A percentile compares a stretch with the other conserved stretches of the same genome.
Conservation (phyloP, 177 flowering plant species). For the Tripterygium wilfordii region DNA sequence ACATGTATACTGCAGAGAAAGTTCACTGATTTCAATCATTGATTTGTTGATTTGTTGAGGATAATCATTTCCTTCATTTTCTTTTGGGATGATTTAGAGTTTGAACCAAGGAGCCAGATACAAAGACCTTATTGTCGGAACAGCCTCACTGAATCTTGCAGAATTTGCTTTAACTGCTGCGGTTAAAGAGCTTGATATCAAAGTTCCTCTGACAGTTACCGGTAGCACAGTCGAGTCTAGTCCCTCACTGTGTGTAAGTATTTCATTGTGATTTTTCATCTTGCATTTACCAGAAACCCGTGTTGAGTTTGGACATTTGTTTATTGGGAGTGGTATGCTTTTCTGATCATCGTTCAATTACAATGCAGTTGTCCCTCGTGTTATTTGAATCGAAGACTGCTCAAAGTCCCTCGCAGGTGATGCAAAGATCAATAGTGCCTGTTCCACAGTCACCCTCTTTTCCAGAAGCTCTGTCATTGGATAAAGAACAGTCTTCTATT, state of each 20-base stretch:
- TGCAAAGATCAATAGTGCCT: conserved; percentile 41
- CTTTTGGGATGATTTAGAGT: conserved; percentile 31
- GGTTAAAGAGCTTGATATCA: conserved; percentile 46
- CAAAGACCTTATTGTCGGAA: conserved; percentile 49
- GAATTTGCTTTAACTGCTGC: conserved; percentile 52
- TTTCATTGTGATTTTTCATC: too few species aligned
- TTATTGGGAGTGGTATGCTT: not conserved
- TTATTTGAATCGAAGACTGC: conserved; percentile 49
- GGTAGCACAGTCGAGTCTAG: conserved; percentile 25
- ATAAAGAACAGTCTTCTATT: conserved; percentile 65
- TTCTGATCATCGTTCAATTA: conserved; percentile 10
- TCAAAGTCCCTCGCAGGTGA: conserved; percentile 41
- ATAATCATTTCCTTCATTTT: not conserved
- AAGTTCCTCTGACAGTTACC: conserved; percentile 42
- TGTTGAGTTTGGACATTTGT: too few species aligned
- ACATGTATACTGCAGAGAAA: too few species aligned
- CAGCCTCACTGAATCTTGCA: conserved; percentile 66
- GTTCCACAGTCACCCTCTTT: conserved; percentile 31
- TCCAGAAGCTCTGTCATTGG: conserved; percentile 27
- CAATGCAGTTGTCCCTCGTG: conserved; percentile 49
- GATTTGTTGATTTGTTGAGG: not conserved
- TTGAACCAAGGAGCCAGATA: conserved; percentile 40
- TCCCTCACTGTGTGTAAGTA: conserved; percentile 64
- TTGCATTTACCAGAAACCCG: too few species aligned
- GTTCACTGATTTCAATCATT: too few species aligned